phyloP scores from a whole-genome alignment of 176 grass and related monocot genomes.

The Cymbopogon citratus region DNA sequence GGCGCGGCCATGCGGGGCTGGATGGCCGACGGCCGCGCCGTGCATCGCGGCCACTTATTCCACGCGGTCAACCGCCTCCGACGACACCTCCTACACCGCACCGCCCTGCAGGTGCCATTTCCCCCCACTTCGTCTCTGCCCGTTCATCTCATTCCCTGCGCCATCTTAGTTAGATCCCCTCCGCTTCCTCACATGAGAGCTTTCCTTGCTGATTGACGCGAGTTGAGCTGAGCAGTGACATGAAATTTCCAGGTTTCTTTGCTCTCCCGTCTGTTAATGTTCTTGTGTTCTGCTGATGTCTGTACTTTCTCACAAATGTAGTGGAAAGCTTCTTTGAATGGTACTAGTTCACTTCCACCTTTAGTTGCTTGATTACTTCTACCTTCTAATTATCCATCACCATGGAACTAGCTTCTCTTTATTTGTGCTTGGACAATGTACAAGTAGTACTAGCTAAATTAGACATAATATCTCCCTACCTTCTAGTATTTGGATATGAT shows the following conservation, averaged over 20 bases:
- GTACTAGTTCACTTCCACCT: background rate
- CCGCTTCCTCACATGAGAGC: no score
- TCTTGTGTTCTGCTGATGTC: background rate
- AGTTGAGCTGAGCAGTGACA: background rate
- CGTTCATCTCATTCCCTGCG: no score
- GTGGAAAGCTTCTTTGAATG: background rate
- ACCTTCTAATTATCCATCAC: background rate
- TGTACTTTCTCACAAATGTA: background rate
- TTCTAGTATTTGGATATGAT: background rate
- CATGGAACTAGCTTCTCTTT: background rate
- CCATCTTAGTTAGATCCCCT: no score
- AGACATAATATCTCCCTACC: background rate
- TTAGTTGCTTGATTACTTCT: no score
- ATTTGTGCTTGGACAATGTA: background rate
- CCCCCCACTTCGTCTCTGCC: background rate
- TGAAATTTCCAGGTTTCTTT: background rate
- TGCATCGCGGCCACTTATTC: constrained; percentile 75
- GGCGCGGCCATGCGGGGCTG: constrained; percentile 61
- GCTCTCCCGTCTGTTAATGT: background rate
- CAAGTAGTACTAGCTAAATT: background rate
- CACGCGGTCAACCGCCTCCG: constrained; percentile 85
- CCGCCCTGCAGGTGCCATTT: constrained; percentile 44
- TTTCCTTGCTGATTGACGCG: background rate
- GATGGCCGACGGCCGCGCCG: constrained; percentile 65
- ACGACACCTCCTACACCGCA: constrained; percentile 43